These are phyloP conservation scores for Xerocomellus chrysenteron DNA, from an alignment of 768 basidiomycete species.

Conservation along the genomic window DNA sequence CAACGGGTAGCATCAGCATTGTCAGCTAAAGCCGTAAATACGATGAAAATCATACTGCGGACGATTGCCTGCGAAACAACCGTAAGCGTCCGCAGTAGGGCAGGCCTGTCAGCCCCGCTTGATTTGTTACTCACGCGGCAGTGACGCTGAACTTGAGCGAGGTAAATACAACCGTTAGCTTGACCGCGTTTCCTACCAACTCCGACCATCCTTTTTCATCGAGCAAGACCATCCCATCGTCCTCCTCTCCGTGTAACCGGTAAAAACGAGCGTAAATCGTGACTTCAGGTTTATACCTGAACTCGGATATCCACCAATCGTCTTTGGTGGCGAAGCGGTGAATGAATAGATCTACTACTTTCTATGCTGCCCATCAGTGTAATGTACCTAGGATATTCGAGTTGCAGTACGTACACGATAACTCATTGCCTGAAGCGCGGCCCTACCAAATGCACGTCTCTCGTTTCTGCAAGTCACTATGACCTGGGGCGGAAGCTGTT, in stretches of 20 bases:
- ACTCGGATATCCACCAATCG: slow-evolving; percentile 37
- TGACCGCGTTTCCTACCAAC: slow-evolving; percentile 33
- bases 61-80: slow-evolving; percentile 23
- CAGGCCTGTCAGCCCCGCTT: not conserved
- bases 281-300: slow-evolving; percentile 33
- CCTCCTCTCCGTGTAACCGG: slow-evolving; percentile 33
- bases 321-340: slow-evolving; percentile 36
- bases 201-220: slow-evolving; percentile 35
- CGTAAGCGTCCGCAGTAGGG: slow-evolving; percentile 12
- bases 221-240: slow-evolving; percentile 32
- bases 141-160: slow-evolving; percentile 36
- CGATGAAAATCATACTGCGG: slow-evolving; percentile 19
- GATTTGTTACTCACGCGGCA: slow-evolving; percentile 21
- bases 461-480: slow-evolving; percentile 33
- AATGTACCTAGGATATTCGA: not conserved
- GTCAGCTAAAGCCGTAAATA: not conserved
- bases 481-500: slow-evolving; percentile 31
- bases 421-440: slow-evolving; percentile 32
- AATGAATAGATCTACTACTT: slow-evolving; percentile 31
- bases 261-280: slow-evolving; percentile 35
- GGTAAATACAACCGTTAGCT: slow-evolving; percentile 32
- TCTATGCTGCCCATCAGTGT: slow-evolving; percentile 20
- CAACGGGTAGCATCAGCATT: not conserved
- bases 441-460: slow-evolving; percentile 31
- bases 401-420: slow-evolving; percentile 26